Conservation (phyloP, 495 filamentous ascomycete genomes). For the Penicillium canariense region DNA sequence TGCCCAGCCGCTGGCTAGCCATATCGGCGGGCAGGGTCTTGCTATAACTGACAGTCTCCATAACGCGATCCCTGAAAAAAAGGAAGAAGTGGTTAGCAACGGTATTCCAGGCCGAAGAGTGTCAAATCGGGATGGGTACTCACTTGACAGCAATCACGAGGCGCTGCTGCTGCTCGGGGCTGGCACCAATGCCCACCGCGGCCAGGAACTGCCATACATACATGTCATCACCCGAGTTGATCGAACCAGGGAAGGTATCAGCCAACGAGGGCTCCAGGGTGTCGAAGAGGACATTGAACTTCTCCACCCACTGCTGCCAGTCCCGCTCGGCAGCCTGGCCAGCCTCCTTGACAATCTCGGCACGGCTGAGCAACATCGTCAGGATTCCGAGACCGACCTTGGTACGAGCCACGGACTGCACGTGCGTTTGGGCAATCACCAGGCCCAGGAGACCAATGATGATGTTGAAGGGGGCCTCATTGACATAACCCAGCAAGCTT, state of each 20-base stretch:
- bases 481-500: slow-evolving; percentile 80
- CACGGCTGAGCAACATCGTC: slow-evolving; percentile 91
- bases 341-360: slow-evolving; percentile 85
- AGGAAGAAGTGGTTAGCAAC: slow-evolving; percentile 16
- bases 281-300: slow-evolving; percentile 86
- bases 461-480: slow-evolving; percentile 85
- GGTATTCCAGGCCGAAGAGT: neutral
- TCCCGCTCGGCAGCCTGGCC: slow-evolving; percentile 65
- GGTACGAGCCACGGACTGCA: slow-evolving; percentile 74
- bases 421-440: slow-evolving; percentile 75
- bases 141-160: slow-evolving; percentile 92
- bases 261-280: slow-evolving; percentile 76
- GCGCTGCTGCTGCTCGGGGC: slow-evolving; percentile 87
- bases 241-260: slow-evolving; percentile 80
- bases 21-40: slow-evolving; percentile 87
- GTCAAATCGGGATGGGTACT: no score
- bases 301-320: slow-evolving; percentile 78
- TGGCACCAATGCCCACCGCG: slow-evolving; percentile 87
- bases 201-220: slow-evolving; percentile 99
- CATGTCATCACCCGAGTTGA: slow-evolving; percentile 80
- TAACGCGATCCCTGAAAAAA: slow-evolving; percentile 72
- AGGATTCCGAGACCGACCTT: slow-evolving; percentile 84
- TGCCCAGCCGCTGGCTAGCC: slow-evolving; percentile 72
- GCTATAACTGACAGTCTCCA: slow-evolving; percentile 86
- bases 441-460: slow-evolving; percentile 85